Evolutionary conservation across 2,329 filamentous ascomycete species (phyloP).

Genomic region (Amauroascus verrucosus): DNA sequence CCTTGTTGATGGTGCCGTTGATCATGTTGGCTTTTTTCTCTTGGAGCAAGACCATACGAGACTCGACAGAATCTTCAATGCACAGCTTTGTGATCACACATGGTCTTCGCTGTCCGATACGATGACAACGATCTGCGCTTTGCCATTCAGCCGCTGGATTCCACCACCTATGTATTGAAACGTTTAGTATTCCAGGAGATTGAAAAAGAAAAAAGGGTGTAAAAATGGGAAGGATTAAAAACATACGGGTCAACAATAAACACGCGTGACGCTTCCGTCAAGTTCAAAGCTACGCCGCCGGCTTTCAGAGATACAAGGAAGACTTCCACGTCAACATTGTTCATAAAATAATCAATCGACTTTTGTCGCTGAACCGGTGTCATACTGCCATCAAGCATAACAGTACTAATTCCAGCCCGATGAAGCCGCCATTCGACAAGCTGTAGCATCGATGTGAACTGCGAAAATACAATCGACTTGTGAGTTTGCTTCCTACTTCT

Average conservation of each 20-base stretch:
- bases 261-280: slow-evolving; percentile 88
- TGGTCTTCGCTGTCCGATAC: slow-evolving; percentile 87
- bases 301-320: slow-evolving; percentile 95
- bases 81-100: slow-evolving; percentile 90
- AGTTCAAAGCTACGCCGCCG: slow-evolving; percentile 85
- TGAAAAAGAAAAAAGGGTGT: not conserved
- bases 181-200: no score
- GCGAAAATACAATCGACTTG: slow-evolving; percentile 95
- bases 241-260: slow-evolving; percentile 94
- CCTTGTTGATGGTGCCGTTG: slow-evolving; percentile 88
- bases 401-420: slow-evolving; percentile 92
- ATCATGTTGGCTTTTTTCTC: slow-evolving; percentile 99
- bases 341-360: slow-evolving; percentile 95
- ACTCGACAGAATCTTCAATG: slow-evolving; percentile 95
- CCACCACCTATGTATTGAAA: slow-evolving; percentile 72
- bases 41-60: slow-evolving; percentile 85
- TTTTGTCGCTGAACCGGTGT: slow-evolving; percentile 84
- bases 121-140: slow-evolving; percentile 84
- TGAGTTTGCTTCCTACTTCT: slow-evolving; percentile 85
- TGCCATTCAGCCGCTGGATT: slow-evolving; percentile 99
- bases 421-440: slow-evolving; percentile 94
- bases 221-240: no score
- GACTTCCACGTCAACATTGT: slow-evolving; percentile 82
- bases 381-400: slow-evolving; percentile 98
- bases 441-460: slow-evolving; percentile 95